Evolutionary conservation across 192 early-diverging fungal genomes (phyloP), one percentile per base, ranked within the genome.

Genomic region (Linnemannia hyalina): DNA sequence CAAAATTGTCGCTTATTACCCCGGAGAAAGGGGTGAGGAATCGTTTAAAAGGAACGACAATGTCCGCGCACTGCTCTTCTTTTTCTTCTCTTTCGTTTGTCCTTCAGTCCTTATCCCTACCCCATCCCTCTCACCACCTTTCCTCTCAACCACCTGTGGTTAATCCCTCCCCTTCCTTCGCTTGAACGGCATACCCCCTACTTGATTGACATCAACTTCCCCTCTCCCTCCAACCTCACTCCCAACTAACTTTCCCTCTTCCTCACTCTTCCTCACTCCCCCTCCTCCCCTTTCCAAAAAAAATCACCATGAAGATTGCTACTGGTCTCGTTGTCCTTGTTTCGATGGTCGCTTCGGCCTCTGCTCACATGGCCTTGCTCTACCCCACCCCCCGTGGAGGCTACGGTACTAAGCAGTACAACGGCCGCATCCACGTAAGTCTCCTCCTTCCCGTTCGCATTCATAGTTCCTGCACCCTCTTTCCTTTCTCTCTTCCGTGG

Each of bases 341-440:
- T 35, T 49, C 88, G 16, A 23, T 85, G 54, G n/a, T 83, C 16
- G 73, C 83, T 44, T 77, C 81, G 4, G 83, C 75, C 18, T 55
- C 83, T 35, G 83, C 88, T 41, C 88, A 89, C 44, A 72, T 68
- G 29, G 70, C 77, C 26, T 69, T 89, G 16, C 77, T 80, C 32
- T 83, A 80, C 73, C 88, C 88, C 41, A 77, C 78, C 46, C 77
- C 83, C 47, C 76, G 88, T 63, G 82, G 81, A 52, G 81, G 81
- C n/a, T 69, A 74, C 38, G 70, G 63, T 38, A 74, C 81, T 11
- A 77, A 77, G 55, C 57, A 77, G 32, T 83, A 83, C 76, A 77
- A 83, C 47, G 81, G 81, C 41, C 75, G 81, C 35, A 23, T 83
- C 49, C 81, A 83, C 49, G 81, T 83, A 83, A 73, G 81, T 75